Evolutionary conservation across 2,329 filamentous ascomycete genomes (phyloP).

Genomic region (Trichocomaceae sp.): DNA sequence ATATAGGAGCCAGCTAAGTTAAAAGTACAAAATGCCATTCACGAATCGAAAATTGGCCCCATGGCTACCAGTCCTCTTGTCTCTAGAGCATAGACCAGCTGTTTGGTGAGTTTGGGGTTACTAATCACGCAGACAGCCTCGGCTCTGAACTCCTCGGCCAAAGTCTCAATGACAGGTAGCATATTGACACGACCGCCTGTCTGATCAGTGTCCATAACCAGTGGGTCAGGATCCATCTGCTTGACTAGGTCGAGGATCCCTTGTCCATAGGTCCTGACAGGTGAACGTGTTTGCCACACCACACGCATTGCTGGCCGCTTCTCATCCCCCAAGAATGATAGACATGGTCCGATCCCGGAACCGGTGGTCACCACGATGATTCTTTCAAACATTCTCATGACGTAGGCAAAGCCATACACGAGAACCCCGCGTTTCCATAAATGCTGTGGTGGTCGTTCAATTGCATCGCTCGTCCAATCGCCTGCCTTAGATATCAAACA

Average conservation of each 20-base stretch:
- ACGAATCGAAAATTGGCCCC: constrained; percentile 69
- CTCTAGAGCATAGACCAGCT: constrained; percentile 64
- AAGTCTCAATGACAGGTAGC: constrained; percentile 48
- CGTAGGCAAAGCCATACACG: constrained; percentile 60
- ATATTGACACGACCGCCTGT: constrained; percentile 55
- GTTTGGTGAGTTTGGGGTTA: constrained; percentile 61
- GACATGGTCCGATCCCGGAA: constrained; percentile 64
- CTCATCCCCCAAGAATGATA: constrained; percentile 53
- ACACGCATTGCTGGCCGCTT: constrained; percentile 47
- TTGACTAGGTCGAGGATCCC: constrained; percentile 52
- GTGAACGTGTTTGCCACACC: constrained; percentile 61
- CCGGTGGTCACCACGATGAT: constrained; percentile 65
- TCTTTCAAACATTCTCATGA: constrained; percentile 59
- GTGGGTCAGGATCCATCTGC: constrained; percentile 53
- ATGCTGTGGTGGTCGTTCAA: constrained; percentile 53
- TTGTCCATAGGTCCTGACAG: constrained; percentile 56
- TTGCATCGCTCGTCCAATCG: constrained; percentile 64
- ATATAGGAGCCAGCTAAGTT: not conserved
- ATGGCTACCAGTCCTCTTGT: constrained; percentile 59
- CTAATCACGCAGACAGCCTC: constrained; percentile 70
- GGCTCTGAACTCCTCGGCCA: constrained; percentile 42
- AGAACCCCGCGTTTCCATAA: constrained; percentile 65
- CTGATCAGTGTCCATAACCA: constrained; percentile 60
- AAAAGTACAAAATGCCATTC: constrained; percentile 3
- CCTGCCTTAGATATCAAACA: constrained; percentile 66